Evolutionary conservation across 345 rosid genomes (phyloP), one percentile per base, ranked within the genome.

Genomic region (Raphanus sativus): DNA sequence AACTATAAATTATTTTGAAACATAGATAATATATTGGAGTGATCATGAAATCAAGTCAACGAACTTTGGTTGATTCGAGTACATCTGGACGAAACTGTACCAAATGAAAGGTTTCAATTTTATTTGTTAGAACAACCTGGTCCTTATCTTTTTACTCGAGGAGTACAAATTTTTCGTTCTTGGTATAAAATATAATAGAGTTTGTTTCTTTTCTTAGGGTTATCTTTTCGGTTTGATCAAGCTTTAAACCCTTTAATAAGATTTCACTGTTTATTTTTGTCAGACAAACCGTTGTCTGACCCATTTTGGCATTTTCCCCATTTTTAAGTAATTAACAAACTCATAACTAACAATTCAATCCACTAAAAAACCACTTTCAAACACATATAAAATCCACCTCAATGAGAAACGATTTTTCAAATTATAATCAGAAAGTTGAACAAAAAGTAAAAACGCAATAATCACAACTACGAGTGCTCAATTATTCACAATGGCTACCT

Each of bases 231-330:
- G 21, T 21, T 21, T 40, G 69, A 55, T 65, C 69, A 65, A 40
- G 21, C 17, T 38, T 65, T 33, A 12, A 40, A 12, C 33, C 26
- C 69, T 65, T 40, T 65, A 65, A 65, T 65, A 38, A 65, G 69
- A 65, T 40, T 34, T 65, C 54, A 12, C 9, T 65, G 34, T 64
- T 9, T 34, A 40, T 65, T 65, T 65, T 40, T 38, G 33, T 40
- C 15, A 38, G 11, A 40, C 6, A 65, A 65, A 65, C 30, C 30
- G 42, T 38, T 36, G 24, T 10, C 17, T 64, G 15, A 9, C 29
- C 5, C 21, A 21, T 30, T 29, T 7, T 30, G 11, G 29, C 21
- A 21, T 61, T 29, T 38, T n/a, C n/a, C 15, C 52, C 15, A 34
- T 21, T 64, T 64, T 34, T 45, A 65, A 38, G 4, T 65, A 36